A percentile compares a stretch with the other conserved stretches of the same genome.
Evolutionary conservation across 2,329 filamentous ascomycete species (phyloP).

Genomic region (Thelonectria olida): DNA sequence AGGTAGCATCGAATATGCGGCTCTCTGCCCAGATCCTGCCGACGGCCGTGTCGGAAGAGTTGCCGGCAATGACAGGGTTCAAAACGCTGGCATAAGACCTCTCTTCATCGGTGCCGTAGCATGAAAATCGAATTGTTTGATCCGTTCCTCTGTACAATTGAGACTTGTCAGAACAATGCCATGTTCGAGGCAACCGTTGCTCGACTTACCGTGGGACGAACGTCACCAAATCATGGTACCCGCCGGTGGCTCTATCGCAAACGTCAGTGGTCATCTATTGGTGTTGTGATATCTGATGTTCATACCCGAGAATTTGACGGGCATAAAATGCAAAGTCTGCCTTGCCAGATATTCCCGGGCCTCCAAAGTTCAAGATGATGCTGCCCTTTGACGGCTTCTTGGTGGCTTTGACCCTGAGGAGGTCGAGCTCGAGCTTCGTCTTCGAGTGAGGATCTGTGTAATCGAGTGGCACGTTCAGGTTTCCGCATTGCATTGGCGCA

Average conservation of each 20-base stretch:
- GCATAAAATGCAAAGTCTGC: constrained; percentile 3
- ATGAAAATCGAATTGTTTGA: constrained; percentile 39
- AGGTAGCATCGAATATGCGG: constrained; percentile 31
- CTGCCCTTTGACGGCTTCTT: constrained; percentile 38
- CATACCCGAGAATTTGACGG: constrained; percentile 17
- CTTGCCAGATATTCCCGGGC: constrained; percentile 30
- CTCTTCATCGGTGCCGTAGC: constrained; percentile 22
- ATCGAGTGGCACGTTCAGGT: constrained; percentile 22
- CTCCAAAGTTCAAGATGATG: constrained; percentile 45
- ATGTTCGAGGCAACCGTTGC: too few relatives aligned
- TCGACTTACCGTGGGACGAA: constrained; percentile 40
- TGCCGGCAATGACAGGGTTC: constrained; percentile 12
- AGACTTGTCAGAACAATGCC: not conserved
- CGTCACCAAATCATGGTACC: constrained; percentile 38
- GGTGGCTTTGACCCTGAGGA: constrained; percentile 19
- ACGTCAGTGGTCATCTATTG: not conserved
- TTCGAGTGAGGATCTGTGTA: constrained; percentile 14
- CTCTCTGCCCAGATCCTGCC: constrained; percentile 36
- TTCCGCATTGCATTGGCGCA: constrained; percentile 12
- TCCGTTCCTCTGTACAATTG: constrained; percentile 35
- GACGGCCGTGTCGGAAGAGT: constrained; percentile 31
- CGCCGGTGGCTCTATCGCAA: constrained; percentile 30
- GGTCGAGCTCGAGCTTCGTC: constrained; percentile 16
- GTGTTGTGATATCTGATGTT: too few relatives aligned
- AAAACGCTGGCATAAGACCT: not conserved